Conservation (phyloP, 1,284 basidiomycete species). For the Ganoderma multipileum region DNA sequence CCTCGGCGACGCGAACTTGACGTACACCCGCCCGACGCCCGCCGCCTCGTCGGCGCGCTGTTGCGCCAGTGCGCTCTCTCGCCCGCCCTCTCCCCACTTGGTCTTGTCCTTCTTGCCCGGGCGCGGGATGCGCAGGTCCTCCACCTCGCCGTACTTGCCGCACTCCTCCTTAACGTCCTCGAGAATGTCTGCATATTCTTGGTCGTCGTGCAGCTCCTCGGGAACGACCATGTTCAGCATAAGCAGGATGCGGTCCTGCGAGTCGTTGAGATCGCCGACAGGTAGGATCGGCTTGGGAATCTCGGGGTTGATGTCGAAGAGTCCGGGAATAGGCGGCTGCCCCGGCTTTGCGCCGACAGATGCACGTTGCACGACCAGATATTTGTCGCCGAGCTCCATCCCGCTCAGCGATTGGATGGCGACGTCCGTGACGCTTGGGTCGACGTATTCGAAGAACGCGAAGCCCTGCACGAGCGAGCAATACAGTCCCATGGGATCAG, state of each 20-base stretch:
- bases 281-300: conserved; percentile 86
- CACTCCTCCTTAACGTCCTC: conserved; percentile 97
- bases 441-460: conserved; percentile 98
- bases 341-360: conserved; percentile 89
- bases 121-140: conserved; percentile 89
- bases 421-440: conserved; percentile 88
- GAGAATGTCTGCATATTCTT: conserved; percentile 93
- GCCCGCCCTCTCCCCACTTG: conserved; percentile 75
- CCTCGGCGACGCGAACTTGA: conserved; percentile 74
- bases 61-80: conserved; percentile 70
- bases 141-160: conserved; percentile 80
- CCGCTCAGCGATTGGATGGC: conserved; percentile 97
- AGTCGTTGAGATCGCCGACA: conserved; percentile 66
- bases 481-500: conserved; percentile 13
- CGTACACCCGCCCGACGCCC: conserved; percentile 94
- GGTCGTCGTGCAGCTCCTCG: conserved; percentile 91
- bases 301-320: conserved; percentile 78
- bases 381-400: conserved; percentile 98
- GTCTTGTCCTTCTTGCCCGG: conserved; percentile 86
- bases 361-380: conserved; percentile 95
- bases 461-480: conserved; percentile 72
- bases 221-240: conserved; percentile 99
- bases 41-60: conserved; percentile 82
- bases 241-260: conserved; percentile 79
- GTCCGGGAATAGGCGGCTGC: conserved; percentile 58